These are phyloP conservation scores for Phytophthora capsici DNA, from an alignment of 352 stramenopile genomes.

Conservation along the genomic window DNA sequence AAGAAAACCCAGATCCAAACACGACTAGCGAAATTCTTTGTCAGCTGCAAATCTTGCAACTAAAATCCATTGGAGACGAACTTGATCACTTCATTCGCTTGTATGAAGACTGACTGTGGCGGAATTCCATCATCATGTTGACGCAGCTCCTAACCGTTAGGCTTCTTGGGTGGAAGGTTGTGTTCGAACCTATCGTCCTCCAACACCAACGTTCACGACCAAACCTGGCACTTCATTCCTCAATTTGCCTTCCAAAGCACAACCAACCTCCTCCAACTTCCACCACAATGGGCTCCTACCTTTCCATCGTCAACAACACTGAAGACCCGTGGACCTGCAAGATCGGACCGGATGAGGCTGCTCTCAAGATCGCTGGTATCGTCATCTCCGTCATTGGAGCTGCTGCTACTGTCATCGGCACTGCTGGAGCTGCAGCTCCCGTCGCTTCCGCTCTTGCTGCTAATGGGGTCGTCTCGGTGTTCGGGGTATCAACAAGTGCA, in stretches of 20 bases:
- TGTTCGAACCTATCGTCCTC: conserved; percentile 4
- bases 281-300: conserved; percentile 30
- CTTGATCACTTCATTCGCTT: conserved; percentile 1
- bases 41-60: conserved; percentile 10
- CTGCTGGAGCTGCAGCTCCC: conserved; percentile 37
- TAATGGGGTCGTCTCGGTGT: conserved; percentile 41
- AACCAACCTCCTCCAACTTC: background rate
- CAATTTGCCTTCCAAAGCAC: conserved; percentile 2
- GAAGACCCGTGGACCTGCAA: conserved; percentile 45
- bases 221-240: background rate
- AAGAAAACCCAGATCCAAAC: background rate
- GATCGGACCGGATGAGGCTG: conserved; percentile 47
- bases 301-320: conserved; percentile 59
- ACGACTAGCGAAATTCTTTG: background rate
- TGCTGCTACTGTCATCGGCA: conserved; percentile 37
- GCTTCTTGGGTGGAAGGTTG: background rate
- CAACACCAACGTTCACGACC: background rate
- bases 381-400: conserved; percentile 34
- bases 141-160: background rate
- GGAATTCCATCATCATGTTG: background rate
- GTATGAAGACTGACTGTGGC: background rate
- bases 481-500: conserved; percentile 37
- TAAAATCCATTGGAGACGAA: conserved; percentile 2
- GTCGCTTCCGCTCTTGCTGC: conserved; percentile 33
- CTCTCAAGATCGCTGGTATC: conserved; percentile 49